phyloP scores from a whole-genome alignment of 352 stramenopile species.

The Phytophthora syringae region DNA sequence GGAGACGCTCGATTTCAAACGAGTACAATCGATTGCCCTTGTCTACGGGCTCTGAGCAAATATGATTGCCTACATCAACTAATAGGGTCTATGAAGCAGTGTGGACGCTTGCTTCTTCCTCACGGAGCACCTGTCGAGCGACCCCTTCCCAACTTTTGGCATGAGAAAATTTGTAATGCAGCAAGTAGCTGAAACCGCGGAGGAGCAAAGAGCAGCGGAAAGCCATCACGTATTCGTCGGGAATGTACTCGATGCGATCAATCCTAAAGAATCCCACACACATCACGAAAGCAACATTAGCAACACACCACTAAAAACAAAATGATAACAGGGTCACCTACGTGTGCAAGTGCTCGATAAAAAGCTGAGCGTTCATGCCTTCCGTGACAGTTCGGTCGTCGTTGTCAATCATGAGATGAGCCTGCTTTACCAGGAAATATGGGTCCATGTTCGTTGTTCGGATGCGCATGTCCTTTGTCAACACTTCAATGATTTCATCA shows the following conservation, averaged over 20 bases:
- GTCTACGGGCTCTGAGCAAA: slow-evolving; percentile 6
- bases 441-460: slow-evolving; percentile 76
- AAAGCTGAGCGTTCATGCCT: slow-evolving; percentile 87
- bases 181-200: slow-evolving; percentile 83
- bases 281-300: slow-evolving; percentile 9
- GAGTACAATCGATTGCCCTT: slow-evolving; percentile 25
- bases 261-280: slow-evolving; percentile 47
- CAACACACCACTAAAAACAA: not conserved
- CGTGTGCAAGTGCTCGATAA: slow-evolving; percentile 86
- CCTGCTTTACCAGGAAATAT: slow-evolving; percentile 88
- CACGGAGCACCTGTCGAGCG: slow-evolving; percentile 65
- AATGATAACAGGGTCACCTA: slow-evolving; percentile 32
- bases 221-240: slow-evolving; percentile 89
- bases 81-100: slow-evolving; percentile 2
- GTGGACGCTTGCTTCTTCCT: slow-evolving; percentile 35
- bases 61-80: not conserved
- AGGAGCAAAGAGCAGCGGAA: slow-evolving; percentile 87
- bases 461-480: slow-evolving; percentile 83
- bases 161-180: slow-evolving; percentile 90
- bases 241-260: slow-evolving; percentile 81
- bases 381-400: slow-evolving; percentile 82
- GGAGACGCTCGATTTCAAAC: no score
- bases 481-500: slow-evolving; percentile 77
- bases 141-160: slow-evolving; percentile 81
- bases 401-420: slow-evolving; percentile 88